These are phyloP conservation scores for Colletotrichum lentis DNA, from an alignment of 2,329 filamentous ascomycete species.

Conservation along the genomic window DNA sequence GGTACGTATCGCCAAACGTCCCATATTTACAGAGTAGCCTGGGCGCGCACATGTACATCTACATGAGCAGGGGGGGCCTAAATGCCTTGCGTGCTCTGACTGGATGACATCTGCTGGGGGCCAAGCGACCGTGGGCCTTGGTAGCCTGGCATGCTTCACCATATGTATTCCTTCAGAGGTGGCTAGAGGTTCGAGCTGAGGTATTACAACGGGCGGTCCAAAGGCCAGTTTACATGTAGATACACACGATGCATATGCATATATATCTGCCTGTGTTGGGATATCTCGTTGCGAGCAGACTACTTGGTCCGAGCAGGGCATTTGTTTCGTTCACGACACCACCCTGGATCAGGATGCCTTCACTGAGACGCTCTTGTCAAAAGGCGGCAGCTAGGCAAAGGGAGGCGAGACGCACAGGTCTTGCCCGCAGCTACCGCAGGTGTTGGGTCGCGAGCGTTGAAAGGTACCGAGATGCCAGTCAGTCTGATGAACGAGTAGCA, in stretches of 20 bases:
- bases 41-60: not conserved
- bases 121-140: not conserved
- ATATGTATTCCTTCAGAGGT: not conserved
- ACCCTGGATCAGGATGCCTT: not conserved
- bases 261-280: not conserved
- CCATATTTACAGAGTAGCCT: slow-evolving; percentile 13
- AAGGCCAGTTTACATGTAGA: too few species aligned
- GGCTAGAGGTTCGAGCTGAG: not conserved
- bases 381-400: not conserved
- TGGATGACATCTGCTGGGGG: not conserved
- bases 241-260: too few species aligned
- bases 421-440: not conserved
- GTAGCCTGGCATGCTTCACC: not conserved
- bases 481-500: not conserved
- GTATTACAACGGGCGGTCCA: not conserved
- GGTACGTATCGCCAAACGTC: not conserved
- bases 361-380: not conserved
- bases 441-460: not conserved
- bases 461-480: not conserved
- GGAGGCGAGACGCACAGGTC: slow-evolving; percentile 1
- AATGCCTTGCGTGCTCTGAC: not conserved
- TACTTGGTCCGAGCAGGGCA: not conserved
- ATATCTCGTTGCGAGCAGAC: not conserved
- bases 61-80: not conserved
- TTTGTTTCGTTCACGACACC: not conserved